phyloP scores from a whole-genome alignment of 2,329 filamentous ascomycete genomes.

The Cladosporium sp. region DNA sequence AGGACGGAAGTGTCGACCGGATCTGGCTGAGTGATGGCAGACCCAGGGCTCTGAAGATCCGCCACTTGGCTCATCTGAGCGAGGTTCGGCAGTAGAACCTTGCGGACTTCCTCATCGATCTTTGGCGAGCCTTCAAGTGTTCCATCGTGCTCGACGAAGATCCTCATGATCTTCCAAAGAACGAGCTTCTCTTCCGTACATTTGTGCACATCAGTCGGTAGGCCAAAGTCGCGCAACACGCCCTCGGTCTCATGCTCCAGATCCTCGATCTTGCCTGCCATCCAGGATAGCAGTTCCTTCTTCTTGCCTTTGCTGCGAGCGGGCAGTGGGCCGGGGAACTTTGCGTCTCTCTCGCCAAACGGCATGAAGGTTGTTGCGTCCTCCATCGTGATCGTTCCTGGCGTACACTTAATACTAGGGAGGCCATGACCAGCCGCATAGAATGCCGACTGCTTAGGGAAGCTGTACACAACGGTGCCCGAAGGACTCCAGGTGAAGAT shows the following conservation, averaged over 20 bases:
- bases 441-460: conserved; percentile 81
- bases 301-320: conserved; percentile 91
- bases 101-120: conserved; percentile 68
- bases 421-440: conserved; percentile 68
- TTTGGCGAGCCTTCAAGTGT: conserved; percentile 64
- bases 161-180: conserved; percentile 77
- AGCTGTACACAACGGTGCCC: conserved; percentile 73
- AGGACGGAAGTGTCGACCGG: conserved; percentile 63
- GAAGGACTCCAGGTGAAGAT: conserved; percentile 85
- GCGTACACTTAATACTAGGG: conserved; percentile 73
- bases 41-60: conserved; percentile 30
- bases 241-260: conserved; percentile 52
- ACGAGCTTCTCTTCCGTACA: conserved; percentile 71
- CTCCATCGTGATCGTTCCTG: conserved; percentile 75
- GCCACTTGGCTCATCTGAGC: conserved; percentile 30
- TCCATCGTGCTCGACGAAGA: conserved; percentile 84
- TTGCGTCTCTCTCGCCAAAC: conserved; percentile 63
- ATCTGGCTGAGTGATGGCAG: conserved; percentile 46
- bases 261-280: conserved; percentile 66
- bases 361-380: conserved; percentile 68
- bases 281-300: conserved; percentile 82
- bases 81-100: conserved; percentile 61
- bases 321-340: conserved; percentile 85
- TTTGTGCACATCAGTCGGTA: conserved; percentile 57
- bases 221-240: conserved; percentile 45